Percentiles rank a stretch among this genome's conserved stretches.
phyloP scores from a whole-genome alignment of 352 stramenopile genomes.

The Phytopythium mirpurense region DNA sequence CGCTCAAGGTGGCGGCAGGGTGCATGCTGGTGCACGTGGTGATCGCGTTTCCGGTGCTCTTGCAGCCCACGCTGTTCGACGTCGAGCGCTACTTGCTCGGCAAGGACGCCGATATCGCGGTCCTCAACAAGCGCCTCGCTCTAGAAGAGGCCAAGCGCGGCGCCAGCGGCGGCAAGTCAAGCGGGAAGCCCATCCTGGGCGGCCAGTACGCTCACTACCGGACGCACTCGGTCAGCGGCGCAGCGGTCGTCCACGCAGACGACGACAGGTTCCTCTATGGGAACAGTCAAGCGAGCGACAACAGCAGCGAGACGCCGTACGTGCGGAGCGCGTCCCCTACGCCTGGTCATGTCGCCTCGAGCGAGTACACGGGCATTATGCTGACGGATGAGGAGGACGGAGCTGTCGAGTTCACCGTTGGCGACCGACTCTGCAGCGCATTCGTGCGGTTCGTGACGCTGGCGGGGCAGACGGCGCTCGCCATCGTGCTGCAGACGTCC shows the following conservation, averaged over 20 bases:
- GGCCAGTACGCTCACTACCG: constrained; percentile 3
- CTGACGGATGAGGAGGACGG: neutral
- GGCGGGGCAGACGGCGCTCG: constrained; percentile 41
- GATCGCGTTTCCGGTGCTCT: constrained; percentile 56
- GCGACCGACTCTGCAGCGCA: constrained; percentile 41
- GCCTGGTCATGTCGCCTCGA: constrained; percentile 7
- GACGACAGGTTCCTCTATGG: constrained; percentile 47
- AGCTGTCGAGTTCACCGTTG: constrained; percentile 24
- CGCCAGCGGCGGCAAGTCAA: constrained; percentile 7
- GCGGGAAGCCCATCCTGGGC: constrained; percentile 36
- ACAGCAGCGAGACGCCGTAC: constrained; percentile 26
- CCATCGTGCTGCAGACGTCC: constrained; percentile 66
- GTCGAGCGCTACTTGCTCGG: constrained; percentile 54
- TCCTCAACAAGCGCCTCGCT: constrained; percentile 41
- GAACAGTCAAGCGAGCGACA: constrained; percentile 15
- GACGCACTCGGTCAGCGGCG: neutral
- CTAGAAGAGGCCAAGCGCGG: constrained; percentile 24
- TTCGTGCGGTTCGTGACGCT: constrained; percentile 47
- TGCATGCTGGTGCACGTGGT: constrained; percentile 60
- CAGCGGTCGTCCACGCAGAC: constrained; percentile 16
- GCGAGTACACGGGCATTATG: neutral
- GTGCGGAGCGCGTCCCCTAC: constrained; percentile 26
- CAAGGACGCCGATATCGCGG: constrained; percentile 53
- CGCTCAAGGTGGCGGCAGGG: constrained; percentile 25
- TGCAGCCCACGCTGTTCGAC: constrained; percentile 62